Conservation (phyloP, 106 monocot species). For the Gastrodia elata region DNA sequence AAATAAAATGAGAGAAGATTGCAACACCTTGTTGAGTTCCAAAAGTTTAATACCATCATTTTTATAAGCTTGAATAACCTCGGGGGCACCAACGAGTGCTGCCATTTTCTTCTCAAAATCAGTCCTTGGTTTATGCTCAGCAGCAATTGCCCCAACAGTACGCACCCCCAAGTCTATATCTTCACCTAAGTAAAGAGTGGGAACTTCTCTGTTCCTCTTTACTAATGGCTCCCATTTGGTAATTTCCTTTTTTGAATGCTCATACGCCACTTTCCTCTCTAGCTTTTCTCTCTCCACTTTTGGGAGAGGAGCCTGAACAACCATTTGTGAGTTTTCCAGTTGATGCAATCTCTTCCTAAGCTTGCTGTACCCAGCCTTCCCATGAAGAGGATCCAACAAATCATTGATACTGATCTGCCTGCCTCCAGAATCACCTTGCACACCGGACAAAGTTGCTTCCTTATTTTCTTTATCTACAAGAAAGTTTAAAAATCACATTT, state of each 20-base stretch:
- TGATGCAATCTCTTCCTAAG: slow-evolving; percentile 59
- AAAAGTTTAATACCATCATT: slow-evolving; percentile 75
- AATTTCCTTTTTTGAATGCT: slow-evolving; percentile 77
- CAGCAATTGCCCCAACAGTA: slow-evolving; percentile 74
- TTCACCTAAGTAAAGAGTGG: slow-evolving; percentile 68
- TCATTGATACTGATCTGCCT: slow-evolving; percentile 41
- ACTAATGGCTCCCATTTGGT: slow-evolving; percentile 88
- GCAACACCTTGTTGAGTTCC: slow-evolving; percentile 76
- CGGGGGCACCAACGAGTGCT: slow-evolving; percentile 33
- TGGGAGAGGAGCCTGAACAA: slow-evolving; percentile 60
- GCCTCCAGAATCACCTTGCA: slow-evolving; percentile 13
- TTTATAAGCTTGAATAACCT: slow-evolving; percentile 56
- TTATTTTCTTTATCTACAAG: slow-evolving; percentile 34
- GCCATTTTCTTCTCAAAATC: slow-evolving; percentile 96
- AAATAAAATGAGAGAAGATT: not conserved
- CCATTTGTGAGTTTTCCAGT: slow-evolving; percentile 45
- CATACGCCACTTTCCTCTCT: slow-evolving; percentile 69
- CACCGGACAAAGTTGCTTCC: slow-evolving; percentile 23
- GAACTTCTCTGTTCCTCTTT: slow-evolving; percentile 85
- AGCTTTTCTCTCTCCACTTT: slow-evolving; percentile 66
- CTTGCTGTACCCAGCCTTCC: slow-evolving; percentile 54
- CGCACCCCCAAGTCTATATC: slow-evolving; percentile 53
- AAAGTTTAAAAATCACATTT: not conserved
- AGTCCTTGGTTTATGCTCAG: slow-evolving; percentile 64
- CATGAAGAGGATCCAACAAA: slow-evolving; percentile 71